phyloP scores from a whole-genome alignment of 1,284 basidiomycete genomes.

The Moesziomyces antarcticus region DNA sequence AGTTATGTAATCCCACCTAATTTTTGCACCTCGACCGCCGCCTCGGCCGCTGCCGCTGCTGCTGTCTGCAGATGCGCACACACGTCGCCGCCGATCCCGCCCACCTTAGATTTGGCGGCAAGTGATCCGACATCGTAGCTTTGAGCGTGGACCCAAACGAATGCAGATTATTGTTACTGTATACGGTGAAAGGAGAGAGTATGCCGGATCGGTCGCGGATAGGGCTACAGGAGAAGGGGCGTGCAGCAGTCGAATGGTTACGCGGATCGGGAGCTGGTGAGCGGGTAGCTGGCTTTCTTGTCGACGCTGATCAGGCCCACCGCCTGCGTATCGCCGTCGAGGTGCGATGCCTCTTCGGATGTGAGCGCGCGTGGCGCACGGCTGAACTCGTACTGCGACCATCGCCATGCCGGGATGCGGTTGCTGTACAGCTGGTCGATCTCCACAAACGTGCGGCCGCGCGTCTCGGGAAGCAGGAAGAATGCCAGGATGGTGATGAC shows the following conservation, averaged over 20 bases:
- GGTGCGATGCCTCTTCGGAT: conserved; percentile 9
- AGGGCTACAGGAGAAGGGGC: background rate
- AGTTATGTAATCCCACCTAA: too few species aligned
- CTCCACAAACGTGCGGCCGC: conserved; percentile 51
- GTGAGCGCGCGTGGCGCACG: conserved; percentile 2
- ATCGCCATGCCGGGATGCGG: conserved; percentile 44
- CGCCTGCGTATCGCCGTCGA: conserved; percentile 17
- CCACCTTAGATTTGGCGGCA: too few species aligned
- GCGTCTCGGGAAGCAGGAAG: conserved; percentile 55
- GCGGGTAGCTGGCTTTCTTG: conserved; percentile 25
- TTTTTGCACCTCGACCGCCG: too few species aligned
- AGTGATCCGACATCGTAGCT: too few species aligned
- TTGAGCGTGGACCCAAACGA: too few species aligned
- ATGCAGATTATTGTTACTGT: too few species aligned
- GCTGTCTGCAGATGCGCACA: too few species aligned
- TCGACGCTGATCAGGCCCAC: conserved; percentile 36
- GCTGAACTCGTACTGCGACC: conserved; percentile 45
- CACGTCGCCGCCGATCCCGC: too few species aligned
- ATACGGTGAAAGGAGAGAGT: background rate
- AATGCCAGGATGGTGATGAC: conserved; percentile 46
- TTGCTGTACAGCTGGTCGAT: conserved; percentile 59
- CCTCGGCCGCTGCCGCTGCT: too few species aligned
- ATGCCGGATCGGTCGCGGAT: background rate
- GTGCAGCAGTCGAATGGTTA: conserved; percentile 1
- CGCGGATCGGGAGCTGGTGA: conserved; percentile 9